phyloP scores from a whole-genome alignment of 805 yeast genomes.

The Candida sonorensis region DNA sequence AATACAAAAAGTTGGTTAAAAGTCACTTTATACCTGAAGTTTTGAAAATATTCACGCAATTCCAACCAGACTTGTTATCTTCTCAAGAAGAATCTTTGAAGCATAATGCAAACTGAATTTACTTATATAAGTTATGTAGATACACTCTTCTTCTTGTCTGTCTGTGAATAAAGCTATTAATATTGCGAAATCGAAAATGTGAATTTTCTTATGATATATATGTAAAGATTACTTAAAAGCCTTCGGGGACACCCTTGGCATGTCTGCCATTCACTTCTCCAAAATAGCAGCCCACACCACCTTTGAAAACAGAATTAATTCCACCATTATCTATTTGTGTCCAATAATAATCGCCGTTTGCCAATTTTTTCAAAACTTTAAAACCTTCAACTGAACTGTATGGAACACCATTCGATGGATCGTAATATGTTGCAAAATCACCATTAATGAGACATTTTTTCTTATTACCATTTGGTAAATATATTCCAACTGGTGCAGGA shows the following conservation, averaged over 20 bases:
- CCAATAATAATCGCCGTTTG: slow-evolving; percentile 53
- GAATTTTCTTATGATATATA: too few relatives aligned
- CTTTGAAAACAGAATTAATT: slow-evolving; percentile 24
- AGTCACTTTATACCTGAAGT: slow-evolving; percentile 47
- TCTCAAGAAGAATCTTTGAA: slow-evolving; percentile 62
- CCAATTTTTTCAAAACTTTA: slow-evolving; percentile 47
- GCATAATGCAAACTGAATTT: slow-evolving; percentile 33
- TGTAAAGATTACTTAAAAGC: slow-evolving; percentile 44
- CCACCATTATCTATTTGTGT: slow-evolving; percentile 42
- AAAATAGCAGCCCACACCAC: slow-evolving; percentile 36
- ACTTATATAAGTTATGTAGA: not conserved
- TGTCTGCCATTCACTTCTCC: slow-evolving; percentile 37
- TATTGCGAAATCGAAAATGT: too few relatives aligned
- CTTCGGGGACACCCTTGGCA: slow-evolving; percentile 86
- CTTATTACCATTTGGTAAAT: slow-evolving; percentile 61
- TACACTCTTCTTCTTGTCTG: slow-evolving; percentile 61
- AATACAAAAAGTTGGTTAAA: slow-evolving; percentile 32
- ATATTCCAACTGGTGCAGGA: slow-evolving; percentile 68
- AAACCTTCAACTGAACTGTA: slow-evolving; percentile 81
- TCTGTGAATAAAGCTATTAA: too few relatives aligned
- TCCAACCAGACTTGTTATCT: slow-evolving; percentile 55
- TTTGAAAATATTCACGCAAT: slow-evolving; percentile 40
- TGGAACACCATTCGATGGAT: slow-evolving; percentile 83
- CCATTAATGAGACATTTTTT: slow-evolving; percentile 73
- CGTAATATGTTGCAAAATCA: slow-evolving; percentile 72